Evolutionary conservation across 768 basidiomycete genomes (phyloP), one percentile per base, ranked within the genome.

Genomic region (Russula sp.): DNA sequence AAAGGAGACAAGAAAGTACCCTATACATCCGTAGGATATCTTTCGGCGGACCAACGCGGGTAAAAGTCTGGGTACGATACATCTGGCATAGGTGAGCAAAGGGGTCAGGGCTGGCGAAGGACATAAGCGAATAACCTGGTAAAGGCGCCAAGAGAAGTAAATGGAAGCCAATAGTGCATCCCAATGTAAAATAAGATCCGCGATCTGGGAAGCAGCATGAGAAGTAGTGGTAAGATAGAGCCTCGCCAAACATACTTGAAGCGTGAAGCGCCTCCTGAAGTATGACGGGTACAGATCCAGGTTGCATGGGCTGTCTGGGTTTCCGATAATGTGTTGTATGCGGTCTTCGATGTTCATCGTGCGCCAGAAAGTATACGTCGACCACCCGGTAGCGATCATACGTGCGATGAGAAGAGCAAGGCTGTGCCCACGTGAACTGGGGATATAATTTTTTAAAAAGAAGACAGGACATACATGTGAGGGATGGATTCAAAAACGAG

Each of bases 401-500:
- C 84, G 83, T 14, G 80, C 79, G 52, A 76, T 74, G 6, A 83
- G 68, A 4, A 79, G 80, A 0, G 83, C 79, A 31, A 83, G 69
- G 5, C 83, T 84, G 44, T 51, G 45, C 42, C 4, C n/a, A 11
- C 27, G 14, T 59, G 13, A 51, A 8, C 32, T 35, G 31, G 51
- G 54, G 22, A 47, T 48, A 14, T 45, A 11, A 9, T 40, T 16
- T 55, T 32, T 27, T 27, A 27, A 59, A 42, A 13, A 20, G 45
- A 13, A 11, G 32, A 48, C 20, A 2, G 3, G 16, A 68, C 79
- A 59, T 65, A 83, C 83, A 79, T 70, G 67, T 85, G 84, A 18
- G 84, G 81, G 2, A 82, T 77, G 1, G 83, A 84, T 61, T 82
- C 79, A 42, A 76, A 75, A 18, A 79, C 63, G 61, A 84, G 77